Evolutionary conservation across 108 stramenopile species (phyloP).

Genomic region (Seminavis robusta): DNA sequence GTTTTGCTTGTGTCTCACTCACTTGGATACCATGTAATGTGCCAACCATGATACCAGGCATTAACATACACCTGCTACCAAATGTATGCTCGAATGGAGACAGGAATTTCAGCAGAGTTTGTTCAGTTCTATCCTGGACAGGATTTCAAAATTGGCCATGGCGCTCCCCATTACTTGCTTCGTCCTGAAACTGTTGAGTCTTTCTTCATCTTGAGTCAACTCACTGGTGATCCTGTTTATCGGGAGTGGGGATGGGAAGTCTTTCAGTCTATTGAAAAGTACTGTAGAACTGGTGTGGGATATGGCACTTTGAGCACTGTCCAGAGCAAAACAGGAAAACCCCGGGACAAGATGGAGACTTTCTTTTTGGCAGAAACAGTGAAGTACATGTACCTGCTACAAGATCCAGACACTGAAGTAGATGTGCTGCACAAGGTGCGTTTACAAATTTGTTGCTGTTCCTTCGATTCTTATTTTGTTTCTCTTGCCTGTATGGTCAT

Average conservation of each 20-base stretch:
- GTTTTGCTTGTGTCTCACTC: no score
- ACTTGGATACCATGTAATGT: no score
- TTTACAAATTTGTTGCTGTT: no score
- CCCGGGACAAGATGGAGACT: constrained; percentile 89
- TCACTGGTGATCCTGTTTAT: constrained; percentile 93
- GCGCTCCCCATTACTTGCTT: constrained; percentile 80
- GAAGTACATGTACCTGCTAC: constrained; percentile 94
- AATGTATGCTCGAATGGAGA: constrained; percentile 84
- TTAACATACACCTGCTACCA: constrained; percentile 94
- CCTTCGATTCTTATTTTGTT: no score
- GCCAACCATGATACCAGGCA: no score
- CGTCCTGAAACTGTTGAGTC: constrained; percentile 91
- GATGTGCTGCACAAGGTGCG: constrained; percentile 80
- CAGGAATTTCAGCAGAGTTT: constrained; percentile 90
- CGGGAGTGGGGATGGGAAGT: constrained; percentile 98
- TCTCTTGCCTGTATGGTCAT: no score
- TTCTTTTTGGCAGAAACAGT: constrained; percentile 97
- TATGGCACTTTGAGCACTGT: constrained; percentile 82
- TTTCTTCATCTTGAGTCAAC: constrained; percentile 57
- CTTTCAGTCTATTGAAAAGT: constrained; percentile 90
- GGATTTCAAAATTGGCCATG: constrained; percentile 60
- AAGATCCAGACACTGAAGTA: constrained; percentile 88
- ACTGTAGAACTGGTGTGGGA: constrained; percentile 73
- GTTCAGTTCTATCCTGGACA: constrained; percentile 45
- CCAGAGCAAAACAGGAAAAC: constrained; percentile 16